Evolutionary conservation across 2,329 filamentous ascomycete genomes (phyloP).

Genomic region (Cladophialophora chaetospira): DNA sequence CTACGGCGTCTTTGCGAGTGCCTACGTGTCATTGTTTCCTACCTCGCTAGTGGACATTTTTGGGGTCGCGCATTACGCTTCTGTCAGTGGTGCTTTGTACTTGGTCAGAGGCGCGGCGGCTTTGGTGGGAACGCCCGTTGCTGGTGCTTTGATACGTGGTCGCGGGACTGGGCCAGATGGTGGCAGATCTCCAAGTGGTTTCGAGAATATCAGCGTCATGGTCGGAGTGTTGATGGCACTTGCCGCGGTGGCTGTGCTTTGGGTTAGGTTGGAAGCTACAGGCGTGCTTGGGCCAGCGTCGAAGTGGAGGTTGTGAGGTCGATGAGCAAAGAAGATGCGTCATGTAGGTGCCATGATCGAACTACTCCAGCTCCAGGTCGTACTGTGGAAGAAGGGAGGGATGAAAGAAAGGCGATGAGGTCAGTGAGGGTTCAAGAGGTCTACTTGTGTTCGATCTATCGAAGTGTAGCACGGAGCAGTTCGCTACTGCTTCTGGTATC

Average conservation of each 20-base stretch:
- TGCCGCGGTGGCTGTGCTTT: conserved; percentile 35
- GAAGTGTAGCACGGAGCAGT: no score
- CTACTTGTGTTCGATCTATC: no score
- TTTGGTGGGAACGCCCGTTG: conserved; percentile 41
- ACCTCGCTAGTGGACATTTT: conserved; percentile 44
- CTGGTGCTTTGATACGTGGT: conserved; percentile 33
- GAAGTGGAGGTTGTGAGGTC: conserved; percentile 7
- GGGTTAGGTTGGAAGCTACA: conserved; percentile 35
- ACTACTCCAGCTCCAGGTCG: no score
- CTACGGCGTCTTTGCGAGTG: conserved; percentile 41
- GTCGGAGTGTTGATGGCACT: conserved; percentile 36
- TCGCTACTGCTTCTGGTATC: no score
- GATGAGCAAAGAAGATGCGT: no score
- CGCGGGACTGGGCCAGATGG: conserved; percentile 30
- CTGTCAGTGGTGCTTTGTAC: conserved; percentile 43
- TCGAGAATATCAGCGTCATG: conserved; percentile 34
- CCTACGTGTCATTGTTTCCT: conserved; percentile 45
- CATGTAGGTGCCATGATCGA: no score
- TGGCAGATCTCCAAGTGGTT: conserved; percentile 17
- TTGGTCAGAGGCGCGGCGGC: conserved; percentile 42
- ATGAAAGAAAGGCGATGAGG: no score
- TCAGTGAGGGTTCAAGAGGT: no score
- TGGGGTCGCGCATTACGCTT: conserved; percentile 41
- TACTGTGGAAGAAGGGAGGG: no score
- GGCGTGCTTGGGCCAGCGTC: neutral